phyloP scores from a whole-genome alignment of 2,329 filamentous ascomycete species.

The Ploettnerulaceae sp. region DNA sequence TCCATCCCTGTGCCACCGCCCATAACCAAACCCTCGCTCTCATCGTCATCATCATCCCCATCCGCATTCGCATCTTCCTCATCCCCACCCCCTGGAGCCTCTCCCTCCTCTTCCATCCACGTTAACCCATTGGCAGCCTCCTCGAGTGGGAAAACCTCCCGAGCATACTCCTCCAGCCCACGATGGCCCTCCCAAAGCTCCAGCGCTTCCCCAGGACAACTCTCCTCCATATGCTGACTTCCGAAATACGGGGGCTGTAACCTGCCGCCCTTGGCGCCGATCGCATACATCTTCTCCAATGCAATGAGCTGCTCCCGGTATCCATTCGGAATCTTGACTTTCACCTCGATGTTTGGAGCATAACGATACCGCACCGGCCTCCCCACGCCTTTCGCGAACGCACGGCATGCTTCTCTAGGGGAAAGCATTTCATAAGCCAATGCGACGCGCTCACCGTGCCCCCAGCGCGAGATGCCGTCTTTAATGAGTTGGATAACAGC shows the following conservation, averaged over 20 bases:
- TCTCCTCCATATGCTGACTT: constrained; percentile 50
- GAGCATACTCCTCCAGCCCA: constrained; percentile 88
- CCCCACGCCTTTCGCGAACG: constrained; percentile 73
- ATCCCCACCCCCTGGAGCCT: constrained; percentile 24
- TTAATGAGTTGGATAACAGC: constrained; percentile 93
- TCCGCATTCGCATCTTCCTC: constrained; percentile 39
- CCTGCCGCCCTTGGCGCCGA: constrained; percentile 43
- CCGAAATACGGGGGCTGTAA: constrained; percentile 61
- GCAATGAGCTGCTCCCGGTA: constrained; percentile 83
- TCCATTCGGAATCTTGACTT: constrained; percentile 78
- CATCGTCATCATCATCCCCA: constrained; percentile 46
- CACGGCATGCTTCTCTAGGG: constrained; percentile 73
- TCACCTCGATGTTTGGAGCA: constrained; percentile 71
- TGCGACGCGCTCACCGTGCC: constrained; percentile 65
- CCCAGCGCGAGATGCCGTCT: constrained; percentile 83
- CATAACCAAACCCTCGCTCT: constrained; percentile 40
- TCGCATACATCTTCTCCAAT: constrained; percentile 53
- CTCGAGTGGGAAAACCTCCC: constrained; percentile 90
- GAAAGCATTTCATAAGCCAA: constrained; percentile 87
- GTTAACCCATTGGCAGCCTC: constrained; percentile 89
- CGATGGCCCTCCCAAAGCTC: constrained; percentile 88
- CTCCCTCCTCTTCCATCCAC: constrained; percentile 64
- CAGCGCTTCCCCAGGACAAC: constrained; percentile 69
- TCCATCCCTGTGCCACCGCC: constrained; percentile 26
- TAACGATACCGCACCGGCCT: constrained; percentile 72